A percentile compares a stretch with the other conserved stretches of the same genome.
phyloP scores from a whole-genome alignment of 2,329 filamentous ascomycete genomes.

The Pyrenophora tritici-repentis region DNA sequence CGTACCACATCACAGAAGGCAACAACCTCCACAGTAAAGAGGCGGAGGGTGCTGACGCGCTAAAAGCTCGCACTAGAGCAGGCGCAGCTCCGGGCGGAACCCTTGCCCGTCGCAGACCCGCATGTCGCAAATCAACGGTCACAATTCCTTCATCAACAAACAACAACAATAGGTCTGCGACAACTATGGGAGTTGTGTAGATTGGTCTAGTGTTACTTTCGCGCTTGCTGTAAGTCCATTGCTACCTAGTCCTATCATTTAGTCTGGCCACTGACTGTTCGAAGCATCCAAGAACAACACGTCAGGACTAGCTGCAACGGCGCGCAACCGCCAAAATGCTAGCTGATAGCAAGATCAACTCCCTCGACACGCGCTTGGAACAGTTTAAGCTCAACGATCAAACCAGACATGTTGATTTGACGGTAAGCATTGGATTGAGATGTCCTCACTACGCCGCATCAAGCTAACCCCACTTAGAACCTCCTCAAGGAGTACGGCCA shows the following conservation, averaged over 20 bases:
- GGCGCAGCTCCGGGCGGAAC: too few relatives aligned
- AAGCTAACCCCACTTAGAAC: constrained; percentile 22
- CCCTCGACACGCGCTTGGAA: constrained; percentile 35
- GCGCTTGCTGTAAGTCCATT: background rate
- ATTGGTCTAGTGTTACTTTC: background rate
- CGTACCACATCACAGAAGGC: too few relatives aligned
- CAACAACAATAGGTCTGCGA: background rate
- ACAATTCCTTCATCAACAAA: background rate
- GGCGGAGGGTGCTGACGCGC: background rate
- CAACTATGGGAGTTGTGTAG: background rate
- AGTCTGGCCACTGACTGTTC: background rate
- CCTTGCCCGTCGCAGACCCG: constrained; percentile 1
- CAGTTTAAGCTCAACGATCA: constrained; percentile 34
- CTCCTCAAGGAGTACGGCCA: constrained; percentile 50
- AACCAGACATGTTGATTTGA: constrained; percentile 24
- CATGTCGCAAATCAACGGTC: background rate
- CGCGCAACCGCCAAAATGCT: constrained; percentile 24
- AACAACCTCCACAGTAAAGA: background rate
- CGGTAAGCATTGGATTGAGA: constrained; percentile 10
- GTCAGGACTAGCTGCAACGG: background rate
- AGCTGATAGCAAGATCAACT: constrained; percentile 31
- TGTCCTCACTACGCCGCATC: background rate
- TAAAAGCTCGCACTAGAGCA: background rate
- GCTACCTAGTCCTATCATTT: background rate
- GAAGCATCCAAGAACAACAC: background rate